phyloP scores from a whole-genome alignment of 2,329 filamentous ascomycete species.

The Colletotrichum viniferum region DNA sequence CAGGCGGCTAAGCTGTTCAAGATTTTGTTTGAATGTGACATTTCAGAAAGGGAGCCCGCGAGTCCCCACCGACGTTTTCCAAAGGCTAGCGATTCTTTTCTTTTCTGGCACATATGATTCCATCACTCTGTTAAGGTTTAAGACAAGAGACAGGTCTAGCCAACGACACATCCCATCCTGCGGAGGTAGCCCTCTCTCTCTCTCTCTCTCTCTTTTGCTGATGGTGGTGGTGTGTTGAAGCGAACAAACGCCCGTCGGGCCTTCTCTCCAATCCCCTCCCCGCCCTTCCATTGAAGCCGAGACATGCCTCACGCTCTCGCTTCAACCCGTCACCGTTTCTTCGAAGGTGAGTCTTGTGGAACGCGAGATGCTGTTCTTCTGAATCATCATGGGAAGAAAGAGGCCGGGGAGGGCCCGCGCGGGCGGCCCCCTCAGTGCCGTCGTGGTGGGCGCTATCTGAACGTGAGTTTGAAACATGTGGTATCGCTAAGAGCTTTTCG shows the following conservation, averaged over 20 bases:
- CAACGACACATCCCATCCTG: background rate
- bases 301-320: background rate
- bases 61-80: background rate
- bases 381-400: background rate
- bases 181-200: background rate
- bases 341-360: background rate
- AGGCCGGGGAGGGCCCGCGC: background rate
- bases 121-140: background rate
- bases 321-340: background rate
- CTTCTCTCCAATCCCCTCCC: background rate
- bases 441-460: background rate
- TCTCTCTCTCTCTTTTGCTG: background rate
- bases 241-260: background rate
- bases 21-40: background rate
- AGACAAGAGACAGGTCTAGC: background rate
- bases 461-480: background rate
- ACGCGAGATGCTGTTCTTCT: background rate
- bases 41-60: background rate
- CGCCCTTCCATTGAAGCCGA: background rate
- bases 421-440: background rate
- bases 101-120: background rate
- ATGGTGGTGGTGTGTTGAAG: background rate
- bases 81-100: background rate
- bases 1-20: background rate
- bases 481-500: background rate